Evolutionary conservation across 2,329 filamentous ascomycete species (phyloP), one percentile per base, ranked within the genome.

Genomic region (Monilinia fructicola): DNA sequence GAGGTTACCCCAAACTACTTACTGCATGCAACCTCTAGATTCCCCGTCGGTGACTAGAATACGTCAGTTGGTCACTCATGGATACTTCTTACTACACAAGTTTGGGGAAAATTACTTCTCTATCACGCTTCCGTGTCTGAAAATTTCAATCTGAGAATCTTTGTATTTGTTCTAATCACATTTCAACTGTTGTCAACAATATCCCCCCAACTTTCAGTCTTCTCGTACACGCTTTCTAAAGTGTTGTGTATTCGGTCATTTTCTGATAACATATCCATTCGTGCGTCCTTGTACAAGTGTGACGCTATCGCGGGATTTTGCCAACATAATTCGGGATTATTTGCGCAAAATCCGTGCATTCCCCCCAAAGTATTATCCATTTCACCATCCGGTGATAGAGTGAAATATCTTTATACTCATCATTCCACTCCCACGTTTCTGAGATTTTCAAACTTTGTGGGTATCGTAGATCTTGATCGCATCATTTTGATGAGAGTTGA

Each of bases 401-500:
- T 61, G 31, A 61, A 40, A 50, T 50, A 35, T 16, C n/a, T 26
- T 59, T 52, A 61, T 61, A 61, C 31, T n/a, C 23, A 50, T 50
- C n/a, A 2, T 21, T 38, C 18, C 46, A 26, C 38, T 61, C 31
- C 31, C 44, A 26, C 18, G 14, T 50, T 40, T 38, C 18, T 12
- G 46, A 50, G 10, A 7, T 40, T 26, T n/a, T 7, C n/a, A n/a
- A 21, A n/a, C n/a, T n/a, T n/a, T 16, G 3, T 16, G 40, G 3
- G 40, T 18, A 16, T 42, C 14, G 16, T 14, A n/a, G 35, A 10
- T 40, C 35, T 23, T 26, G n/a, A 50, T 38, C 44, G 26, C 44
- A 40, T 50, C 44, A 35, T 5, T n/a, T 40, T 61, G 4, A 50
- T 50, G 44, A 60, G 58, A 60, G 12, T 23, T n/a, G 6, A 26